Evolutionary conservation across 2,329 filamentous ascomycete species (phyloP), one percentile per base, ranked within the genome.

Genomic region (Fusarium clavum): DNA sequence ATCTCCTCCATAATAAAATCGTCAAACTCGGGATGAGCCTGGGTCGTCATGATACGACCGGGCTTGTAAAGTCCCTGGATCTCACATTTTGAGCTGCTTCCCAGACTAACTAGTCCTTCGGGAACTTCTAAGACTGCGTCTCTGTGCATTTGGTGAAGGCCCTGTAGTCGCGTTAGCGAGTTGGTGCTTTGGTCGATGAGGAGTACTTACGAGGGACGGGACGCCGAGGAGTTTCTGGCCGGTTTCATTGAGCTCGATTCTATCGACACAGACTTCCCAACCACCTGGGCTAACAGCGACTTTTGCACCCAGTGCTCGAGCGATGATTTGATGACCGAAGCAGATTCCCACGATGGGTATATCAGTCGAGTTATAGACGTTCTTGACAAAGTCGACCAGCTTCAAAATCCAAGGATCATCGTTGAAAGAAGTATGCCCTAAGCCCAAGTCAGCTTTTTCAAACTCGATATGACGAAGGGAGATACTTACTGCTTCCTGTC

Each of bases 271-370:
- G 5, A 83, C 62, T 57, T 84, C 82, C 82, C 82, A 83, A 1
- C 81, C 81, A 6, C 73, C 75, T 0, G 79, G 77, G 34, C 75
- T 81, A 22, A 79, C 73, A 2, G 74, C 79, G 6, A 83, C 79
- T 41, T 77, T 77, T 10, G 78, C 78, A 13, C 77, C 78, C 1
- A 84, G 71, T 1, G 82, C 81, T 6, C 82, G 78, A 2, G 77
- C 83, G 30, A 84, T 75, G 34, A 84, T 82, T 55, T 84, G 82
- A 53, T 84, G 83, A 2, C 83, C 83, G 58, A 83, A 84, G 62
- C 83, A 84, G n/a, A 84, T 80, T 0, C 83, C 83, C 4, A 84
- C 74, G 2, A 84, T 73, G 1, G 78, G 81, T 27, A 76, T 71
- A 13, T 72, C 68, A 6, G 74, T 77, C 9, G 69, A 73, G 6